A percentile compares a stretch with the other conserved stretches of the same genome.
Evolutionary conservation across 164 flowering plant genomes (phyloP).

Genomic region (Aristolochia contorta): DNA sequence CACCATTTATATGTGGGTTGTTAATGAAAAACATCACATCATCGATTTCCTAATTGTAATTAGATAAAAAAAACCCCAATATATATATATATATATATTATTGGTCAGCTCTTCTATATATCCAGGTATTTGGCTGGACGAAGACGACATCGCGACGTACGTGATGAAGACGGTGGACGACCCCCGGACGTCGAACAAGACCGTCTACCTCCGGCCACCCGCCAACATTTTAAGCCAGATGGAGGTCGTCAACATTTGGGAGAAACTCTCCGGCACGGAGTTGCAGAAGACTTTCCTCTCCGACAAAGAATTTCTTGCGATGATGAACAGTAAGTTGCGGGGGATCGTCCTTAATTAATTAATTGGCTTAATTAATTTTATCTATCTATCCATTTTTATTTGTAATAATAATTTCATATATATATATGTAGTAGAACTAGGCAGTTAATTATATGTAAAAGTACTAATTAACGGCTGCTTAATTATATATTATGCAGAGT

Average conservation of each 20-base stretch:
- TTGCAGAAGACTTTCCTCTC: conserved; percentile 7
- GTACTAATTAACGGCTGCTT: not conserved
- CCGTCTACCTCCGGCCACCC: conserved; percentile 5
- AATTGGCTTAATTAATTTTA: no score
- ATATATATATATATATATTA: not conserved
- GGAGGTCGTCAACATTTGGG: conserved; percentile 12
- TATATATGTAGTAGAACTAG: no score
- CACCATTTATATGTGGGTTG: no score
- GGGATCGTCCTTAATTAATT: not conserved
- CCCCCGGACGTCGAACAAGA: conserved; percentile 9
- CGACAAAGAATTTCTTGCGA: not conserved
- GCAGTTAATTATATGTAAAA: no score
- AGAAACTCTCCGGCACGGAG: conserved; percentile 9
- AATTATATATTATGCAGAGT: not conserved
- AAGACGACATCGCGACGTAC: conserved; percentile 10
- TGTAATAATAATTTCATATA: no score
- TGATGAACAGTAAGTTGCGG: not conserved
- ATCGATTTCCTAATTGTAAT: no score
- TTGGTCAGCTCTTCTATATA: no score
- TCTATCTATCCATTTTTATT: no score
- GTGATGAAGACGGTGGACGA: conserved; percentile 8
- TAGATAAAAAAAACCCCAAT: no score
- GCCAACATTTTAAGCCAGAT: conserved; percentile 5
- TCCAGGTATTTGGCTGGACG: conserved; percentile 9
- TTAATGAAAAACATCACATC: no score